A percentile compares a stretch with the other conserved stretches of the same genome.
Evolutionary conservation across 306 rosid species (phyloP).

Genomic region (Sechiopsis laciniata): DNA sequence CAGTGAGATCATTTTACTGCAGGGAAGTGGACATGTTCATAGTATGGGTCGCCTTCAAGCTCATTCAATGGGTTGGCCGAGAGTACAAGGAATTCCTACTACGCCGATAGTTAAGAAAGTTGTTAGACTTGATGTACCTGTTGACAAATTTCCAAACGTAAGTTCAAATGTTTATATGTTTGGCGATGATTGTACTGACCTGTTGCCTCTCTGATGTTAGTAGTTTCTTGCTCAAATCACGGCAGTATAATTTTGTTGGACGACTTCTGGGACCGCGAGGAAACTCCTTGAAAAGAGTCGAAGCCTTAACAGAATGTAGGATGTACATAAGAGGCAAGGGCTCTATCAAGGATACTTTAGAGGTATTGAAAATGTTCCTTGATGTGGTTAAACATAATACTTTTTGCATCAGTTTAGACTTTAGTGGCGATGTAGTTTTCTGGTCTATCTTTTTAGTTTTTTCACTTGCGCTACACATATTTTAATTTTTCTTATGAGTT

Average conservation of each 20-base stretch:
- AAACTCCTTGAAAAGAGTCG: conserved; percentile 87
- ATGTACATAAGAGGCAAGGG: conserved; percentile 88
- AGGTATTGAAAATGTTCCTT: conserved; percentile 37
- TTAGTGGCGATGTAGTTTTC: not conserved
- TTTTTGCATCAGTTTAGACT: not conserved
- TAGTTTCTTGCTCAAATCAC: conserved; percentile 33
- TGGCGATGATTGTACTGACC: conserved; percentile 11
- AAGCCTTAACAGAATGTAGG: conserved; percentile 88
- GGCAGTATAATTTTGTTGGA: conserved; percentile 92
- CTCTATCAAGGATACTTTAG: conserved; percentile 77
- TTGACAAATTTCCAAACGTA: conserved; percentile 82
- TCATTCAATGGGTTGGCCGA: too few relatives aligned
- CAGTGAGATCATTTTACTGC: too few relatives aligned
- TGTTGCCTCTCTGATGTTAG: conserved; percentile 25
- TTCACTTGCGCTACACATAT: not conserved
- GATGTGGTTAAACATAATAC: not conserved
- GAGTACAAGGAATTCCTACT: conserved; percentile 62
- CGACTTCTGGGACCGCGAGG: conserved; percentile 94
- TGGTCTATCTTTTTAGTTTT: not conserved
- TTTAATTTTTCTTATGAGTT: not conserved
- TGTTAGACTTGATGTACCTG: conserved; percentile 79
- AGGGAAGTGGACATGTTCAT: too few relatives aligned
- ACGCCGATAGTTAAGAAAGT: conserved; percentile 74
- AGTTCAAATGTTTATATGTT: conserved; percentile 26
- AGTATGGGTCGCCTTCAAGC: too few relatives aligned